Base-by-base conservation (phyloP, 2,329 filamentous ascomycete genomes). In the Fonsecaea multimorphosa region DNA sequence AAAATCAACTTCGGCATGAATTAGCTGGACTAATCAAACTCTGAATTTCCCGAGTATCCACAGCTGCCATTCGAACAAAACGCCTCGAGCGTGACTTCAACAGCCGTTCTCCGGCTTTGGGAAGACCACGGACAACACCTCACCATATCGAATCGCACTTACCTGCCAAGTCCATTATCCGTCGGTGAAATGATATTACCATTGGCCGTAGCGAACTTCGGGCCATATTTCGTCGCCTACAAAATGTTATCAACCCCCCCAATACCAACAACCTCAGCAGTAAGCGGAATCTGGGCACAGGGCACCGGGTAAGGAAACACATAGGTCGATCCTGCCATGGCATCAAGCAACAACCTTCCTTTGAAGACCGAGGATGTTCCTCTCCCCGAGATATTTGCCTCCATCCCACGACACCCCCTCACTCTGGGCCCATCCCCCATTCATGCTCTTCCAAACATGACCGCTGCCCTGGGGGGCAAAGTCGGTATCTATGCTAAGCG, bases 381-480 rank as follows among this genome's bases (percentile, higher is more conserved):
- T 4, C 83, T 89, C 46, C 87, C 87, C 7, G 81, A 86, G 61
- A 84, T 85, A 22, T 89, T 90, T 72, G 83, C 85, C 61, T 82
- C 83, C 73, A 90, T 91, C 72, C 86, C 87, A 12, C 83, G 85
- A 65, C 79, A 86, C 70, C 76, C 80, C 9, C 84, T 91, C 71
- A 85, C 89, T 66, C 89, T 91, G 61, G 87, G 87, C 0, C 86
- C 88, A 16, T 90, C 89, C 0, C 89, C 88, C 32, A 89, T 91
- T 72, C 87, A 91, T 74, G 76, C 82, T 58, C 84, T 92, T 38
- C 86, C 87, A 61, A 84, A 87, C 68, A 89, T 91, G 73, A 87
- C 86, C 34, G 75, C 82, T 60, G 86, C 85, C 27, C 82, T 91
- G 4, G 84, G 85, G 56, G 83, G 83, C 32, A 83, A 83, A 71